Evolutionary conservation across 2,329 filamentous ascomycete genomes (phyloP).

Genomic region (Cadophora sp.): DNA sequence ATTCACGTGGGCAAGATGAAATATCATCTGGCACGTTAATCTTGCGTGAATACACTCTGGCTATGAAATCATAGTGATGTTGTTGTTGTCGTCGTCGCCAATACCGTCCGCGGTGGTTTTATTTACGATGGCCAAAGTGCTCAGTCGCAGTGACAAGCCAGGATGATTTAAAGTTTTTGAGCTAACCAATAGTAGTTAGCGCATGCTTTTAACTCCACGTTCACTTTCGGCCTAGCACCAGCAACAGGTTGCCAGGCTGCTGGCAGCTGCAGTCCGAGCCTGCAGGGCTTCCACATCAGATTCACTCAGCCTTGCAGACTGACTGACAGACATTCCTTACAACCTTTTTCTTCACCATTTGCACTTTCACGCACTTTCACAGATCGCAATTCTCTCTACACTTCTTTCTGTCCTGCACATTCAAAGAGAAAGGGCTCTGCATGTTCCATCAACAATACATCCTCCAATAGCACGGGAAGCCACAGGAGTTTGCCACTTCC

Average conservation of each 20-base stretch:
- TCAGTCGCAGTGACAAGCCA: slow-evolving; percentile 8
- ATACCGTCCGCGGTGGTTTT: background rate
- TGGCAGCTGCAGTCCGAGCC: background rate
- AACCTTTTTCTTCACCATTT: background rate
- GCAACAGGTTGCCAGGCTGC: background rate
- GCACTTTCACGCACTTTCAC: background rate
- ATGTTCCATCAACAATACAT: background rate
- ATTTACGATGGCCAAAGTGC: slow-evolving; percentile 1
- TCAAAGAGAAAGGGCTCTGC: background rate
- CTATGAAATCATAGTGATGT: slow-evolving; percentile 7
- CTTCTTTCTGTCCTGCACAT: background rate
- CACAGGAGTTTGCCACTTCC: background rate
- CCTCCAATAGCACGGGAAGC: slow-evolving; percentile 1
- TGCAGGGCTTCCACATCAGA: too few relatives aligned
- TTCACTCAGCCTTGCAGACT: too few relatives aligned
- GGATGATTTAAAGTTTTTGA: background rate
- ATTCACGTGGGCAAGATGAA: background rate
- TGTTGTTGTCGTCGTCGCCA: background rate
- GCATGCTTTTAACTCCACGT: too few relatives aligned
- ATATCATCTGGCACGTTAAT: background rate
- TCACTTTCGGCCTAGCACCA: background rate
- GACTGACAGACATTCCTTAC: background rate
- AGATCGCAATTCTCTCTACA: background rate
- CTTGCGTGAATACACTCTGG: background rate
- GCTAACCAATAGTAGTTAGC: background rate